phyloP scores from a whole-genome alignment of 345 rosid species.

The Kernera saxatilis region DNA sequence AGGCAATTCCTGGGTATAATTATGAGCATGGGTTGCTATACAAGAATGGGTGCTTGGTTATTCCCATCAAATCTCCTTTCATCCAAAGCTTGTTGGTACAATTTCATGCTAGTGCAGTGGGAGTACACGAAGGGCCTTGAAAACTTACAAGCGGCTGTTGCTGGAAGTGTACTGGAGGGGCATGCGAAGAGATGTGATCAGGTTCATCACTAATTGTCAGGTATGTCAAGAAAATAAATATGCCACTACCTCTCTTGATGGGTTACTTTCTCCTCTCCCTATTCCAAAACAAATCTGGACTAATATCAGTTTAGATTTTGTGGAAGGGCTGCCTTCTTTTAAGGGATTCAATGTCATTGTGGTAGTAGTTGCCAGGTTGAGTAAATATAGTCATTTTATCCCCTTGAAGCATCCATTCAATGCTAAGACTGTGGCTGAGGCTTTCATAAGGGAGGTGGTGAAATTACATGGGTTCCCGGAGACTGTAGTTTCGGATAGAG shows the following conservation, averaged over 20 bases:
- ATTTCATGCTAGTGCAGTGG: not conserved
- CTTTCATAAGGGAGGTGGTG: not conserved
- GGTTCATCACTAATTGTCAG: not conserved
- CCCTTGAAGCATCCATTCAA: not conserved
- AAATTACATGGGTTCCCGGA: not conserved
- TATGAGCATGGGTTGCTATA: not conserved
- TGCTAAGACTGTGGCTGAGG: not conserved
- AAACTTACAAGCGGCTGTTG: not conserved
- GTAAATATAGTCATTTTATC: not conserved
- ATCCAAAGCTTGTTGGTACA: not conserved
- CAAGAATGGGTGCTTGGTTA: not conserved
- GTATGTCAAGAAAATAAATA: not conserved
- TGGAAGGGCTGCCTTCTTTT: not conserved
- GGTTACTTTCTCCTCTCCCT: not conserved
- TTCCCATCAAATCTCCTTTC: not conserved
- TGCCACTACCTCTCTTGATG: not conserved
- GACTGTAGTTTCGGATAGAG: too few species aligned
- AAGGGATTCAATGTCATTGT: not conserved
- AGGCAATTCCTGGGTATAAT: fast-evolving
- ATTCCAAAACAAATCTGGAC: not conserved
- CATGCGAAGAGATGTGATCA: not conserved
- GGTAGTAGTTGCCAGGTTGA: not conserved
- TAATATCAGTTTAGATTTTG: not conserved
- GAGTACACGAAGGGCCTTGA: not conserved
- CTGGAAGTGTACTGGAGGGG: not conserved